phyloP scores from a whole-genome alignment of 768 basidiomycete genomes.

The Mycena pura region DNA sequence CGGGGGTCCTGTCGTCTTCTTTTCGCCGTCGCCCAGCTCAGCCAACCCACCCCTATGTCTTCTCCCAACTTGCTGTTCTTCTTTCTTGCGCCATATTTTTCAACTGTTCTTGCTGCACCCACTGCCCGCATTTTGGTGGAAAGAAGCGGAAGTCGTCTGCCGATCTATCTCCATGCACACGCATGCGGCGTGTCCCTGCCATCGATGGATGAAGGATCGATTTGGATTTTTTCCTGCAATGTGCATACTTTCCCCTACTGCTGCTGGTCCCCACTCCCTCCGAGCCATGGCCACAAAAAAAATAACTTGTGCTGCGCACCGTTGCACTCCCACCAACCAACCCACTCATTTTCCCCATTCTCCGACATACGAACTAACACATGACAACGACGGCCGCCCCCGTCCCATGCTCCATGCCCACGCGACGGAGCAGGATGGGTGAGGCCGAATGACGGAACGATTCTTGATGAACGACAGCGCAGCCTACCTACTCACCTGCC shows the following conservation, averaged over 20 bases:
- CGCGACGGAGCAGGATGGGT: constrained; percentile 5
- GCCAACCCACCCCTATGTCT: too few species aligned
- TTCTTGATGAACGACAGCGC: constrained; percentile 23
- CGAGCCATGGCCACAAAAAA: too few species aligned
- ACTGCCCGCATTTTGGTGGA: constrained; percentile 3
- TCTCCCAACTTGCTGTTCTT: too few species aligned
- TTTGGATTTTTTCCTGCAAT: not conserved
- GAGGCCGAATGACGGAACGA: constrained; percentile 13
- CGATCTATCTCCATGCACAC: constrained; percentile 14
- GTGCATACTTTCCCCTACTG: not conserved
- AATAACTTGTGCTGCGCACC: not conserved
- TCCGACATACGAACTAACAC: too few species aligned
- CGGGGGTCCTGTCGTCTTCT: constrained; percentile 1
- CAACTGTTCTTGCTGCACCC: constrained; percentile 16
- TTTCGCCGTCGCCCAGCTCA: constrained; percentile 5
- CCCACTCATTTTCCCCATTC: constrained; percentile 17
- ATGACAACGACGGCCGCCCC: constrained; percentile 1
- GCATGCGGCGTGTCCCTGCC: not conserved
- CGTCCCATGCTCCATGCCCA: constrained; percentile 10
- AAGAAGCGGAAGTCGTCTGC: constrained; percentile 2
- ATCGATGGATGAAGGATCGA: too few species aligned
- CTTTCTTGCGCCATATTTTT: constrained; percentile 11
- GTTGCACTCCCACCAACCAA: too few species aligned
- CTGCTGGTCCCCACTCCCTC: too few species aligned
- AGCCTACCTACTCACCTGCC: constrained; percentile 4